These are phyloP conservation scores for Purpureocillium lavendulum DNA, from an alignment of 2,329 filamentous ascomycete genomes.

Conservation along the genomic window DNA sequence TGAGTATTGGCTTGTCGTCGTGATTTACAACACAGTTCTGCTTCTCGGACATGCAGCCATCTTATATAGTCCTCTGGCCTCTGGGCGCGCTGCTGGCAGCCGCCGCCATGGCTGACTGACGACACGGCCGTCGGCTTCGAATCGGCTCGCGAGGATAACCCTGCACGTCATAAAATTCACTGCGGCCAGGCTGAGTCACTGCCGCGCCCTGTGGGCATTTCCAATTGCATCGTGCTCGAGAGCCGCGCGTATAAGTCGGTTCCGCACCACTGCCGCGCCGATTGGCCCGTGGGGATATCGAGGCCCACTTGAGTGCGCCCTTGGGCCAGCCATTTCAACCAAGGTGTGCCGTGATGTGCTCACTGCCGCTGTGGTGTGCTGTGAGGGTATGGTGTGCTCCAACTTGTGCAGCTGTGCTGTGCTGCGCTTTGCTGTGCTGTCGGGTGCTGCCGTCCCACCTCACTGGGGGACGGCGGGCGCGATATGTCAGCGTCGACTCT, in stretches of 20 bases:
- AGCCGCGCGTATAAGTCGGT: neutral
- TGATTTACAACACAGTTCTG: too few relatives aligned
- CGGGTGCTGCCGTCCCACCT: too few relatives aligned
- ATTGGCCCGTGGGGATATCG: neutral
- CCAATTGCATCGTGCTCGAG: neutral
- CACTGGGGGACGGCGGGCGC: neutral
- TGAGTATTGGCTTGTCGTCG: too few relatives aligned
- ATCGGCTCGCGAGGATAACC: too few relatives aligned
- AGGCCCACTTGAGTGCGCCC: conserved; percentile 3
- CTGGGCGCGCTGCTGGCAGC: too few relatives aligned
- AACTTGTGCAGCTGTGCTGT: too few relatives aligned
- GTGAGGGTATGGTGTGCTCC: too few relatives aligned
- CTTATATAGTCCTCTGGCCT: too few relatives aligned
- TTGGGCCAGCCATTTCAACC: neutral
- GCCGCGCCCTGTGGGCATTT: too few relatives aligned
- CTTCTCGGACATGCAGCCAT: too few relatives aligned
- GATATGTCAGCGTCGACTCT: neutral
- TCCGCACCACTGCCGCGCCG: neutral
- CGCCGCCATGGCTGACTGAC: neutral
- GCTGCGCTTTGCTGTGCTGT: too few relatives aligned
- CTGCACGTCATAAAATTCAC: neutral
- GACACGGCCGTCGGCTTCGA: neutral
- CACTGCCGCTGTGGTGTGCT: too few relatives aligned
- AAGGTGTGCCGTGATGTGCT: neutral
- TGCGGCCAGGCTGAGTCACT: neutral